phyloP scores from a whole-genome alignment of 176 grass and related monocot species.

The Elaeis guineensis region DNA sequence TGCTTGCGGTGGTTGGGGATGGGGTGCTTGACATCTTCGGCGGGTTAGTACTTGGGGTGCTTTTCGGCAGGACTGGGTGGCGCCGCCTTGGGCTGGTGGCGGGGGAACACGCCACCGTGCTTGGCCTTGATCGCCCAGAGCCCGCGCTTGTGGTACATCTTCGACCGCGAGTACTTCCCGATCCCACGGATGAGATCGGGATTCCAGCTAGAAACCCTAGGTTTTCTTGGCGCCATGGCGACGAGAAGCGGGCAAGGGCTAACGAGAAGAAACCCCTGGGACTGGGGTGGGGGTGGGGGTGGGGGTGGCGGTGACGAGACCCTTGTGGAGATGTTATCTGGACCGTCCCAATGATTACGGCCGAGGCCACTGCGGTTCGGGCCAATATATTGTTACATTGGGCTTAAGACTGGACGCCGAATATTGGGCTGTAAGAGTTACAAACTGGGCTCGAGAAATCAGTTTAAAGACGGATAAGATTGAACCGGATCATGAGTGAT shows the following conservation, averaged over 20 bases:
- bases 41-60: slow-evolving; percentile 4
- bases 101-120: slow-evolving; percentile 3
- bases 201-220: not conserved
- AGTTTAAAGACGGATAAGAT: too few relatives aligned
- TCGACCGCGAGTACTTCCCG: slow-evolving; percentile 7
- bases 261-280: too few relatives aligned
- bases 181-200: not conserved
- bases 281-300: too few relatives aligned
- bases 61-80: not conserved
- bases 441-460: too few relatives aligned
- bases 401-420: too few relatives aligned
- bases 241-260: not conserved
- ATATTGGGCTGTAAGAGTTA: too few relatives aligned
- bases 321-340: too few relatives aligned
- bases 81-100: not conserved
- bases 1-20: slow-evolving; percentile 8
- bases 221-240: slow-evolving; percentile 1
- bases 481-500: too few relatives aligned
- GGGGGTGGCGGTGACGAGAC: too few relatives aligned
- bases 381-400: too few relatives aligned
- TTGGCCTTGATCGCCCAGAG: slow-evolving; percentile 15
- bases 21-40: slow-evolving; percentile 2
- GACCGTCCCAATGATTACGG: too few relatives aligned
- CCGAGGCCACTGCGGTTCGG: too few relatives aligned
- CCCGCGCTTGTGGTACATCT: slow-evolving; percentile 17